A percentile compares a stretch with the other conserved stretches of the same genome.
phyloP scores from a whole-genome alignment of 2,329 filamentous ascomycete species.

The Epichloe hybrida region DNA sequence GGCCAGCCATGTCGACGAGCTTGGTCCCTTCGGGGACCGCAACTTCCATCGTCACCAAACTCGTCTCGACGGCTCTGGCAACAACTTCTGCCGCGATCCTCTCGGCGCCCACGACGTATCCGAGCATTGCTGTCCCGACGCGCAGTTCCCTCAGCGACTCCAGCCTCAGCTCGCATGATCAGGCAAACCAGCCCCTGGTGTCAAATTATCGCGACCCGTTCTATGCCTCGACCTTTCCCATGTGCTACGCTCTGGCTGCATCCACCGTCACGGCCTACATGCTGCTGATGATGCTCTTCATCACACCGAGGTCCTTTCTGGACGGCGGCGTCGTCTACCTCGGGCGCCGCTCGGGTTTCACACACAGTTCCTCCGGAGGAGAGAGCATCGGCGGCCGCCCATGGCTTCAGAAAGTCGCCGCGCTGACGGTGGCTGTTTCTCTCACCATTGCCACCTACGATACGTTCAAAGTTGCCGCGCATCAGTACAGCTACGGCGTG shows the following conservation, averaged over 20 bases:
- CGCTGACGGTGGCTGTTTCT: conserved; percentile 64
- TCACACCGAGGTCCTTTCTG: conserved; percentile 88
- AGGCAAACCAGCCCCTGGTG: conserved; percentile 25
- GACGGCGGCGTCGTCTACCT: conserved; percentile 73
- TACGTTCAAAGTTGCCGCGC: conserved; percentile 72
- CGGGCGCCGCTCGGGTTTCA: conserved; percentile 72
- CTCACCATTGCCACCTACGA: conserved; percentile 87
- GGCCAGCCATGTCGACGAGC: conserved; percentile 4
- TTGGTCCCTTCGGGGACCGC: conserved; percentile 2
- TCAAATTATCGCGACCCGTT: conserved; percentile 73
- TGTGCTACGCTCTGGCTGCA: conserved; percentile 83
- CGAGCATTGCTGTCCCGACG: not conserved
- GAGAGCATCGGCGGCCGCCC: conserved; percentile 83
- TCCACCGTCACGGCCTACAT: conserved; percentile 86
- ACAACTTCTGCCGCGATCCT: not conserved
- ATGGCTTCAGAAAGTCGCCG: conserved; percentile 78
- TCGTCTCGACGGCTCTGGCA: not conserved
- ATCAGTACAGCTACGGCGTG: conserved; percentile 65
- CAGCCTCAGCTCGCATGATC: conserved; percentile 16
- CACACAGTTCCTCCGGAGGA: conserved; percentile 63
- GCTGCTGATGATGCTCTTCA: conserved; percentile 83
- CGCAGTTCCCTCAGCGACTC: conserved; percentile 15
- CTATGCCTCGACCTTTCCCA: conserved; percentile 84
- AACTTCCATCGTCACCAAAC: not conserved
- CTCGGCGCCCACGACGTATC: not conserved